Base-by-base conservation (phyloP, 2,329 filamentous ascomycete genomes). In the Pseudomassariella vexata region DNA sequence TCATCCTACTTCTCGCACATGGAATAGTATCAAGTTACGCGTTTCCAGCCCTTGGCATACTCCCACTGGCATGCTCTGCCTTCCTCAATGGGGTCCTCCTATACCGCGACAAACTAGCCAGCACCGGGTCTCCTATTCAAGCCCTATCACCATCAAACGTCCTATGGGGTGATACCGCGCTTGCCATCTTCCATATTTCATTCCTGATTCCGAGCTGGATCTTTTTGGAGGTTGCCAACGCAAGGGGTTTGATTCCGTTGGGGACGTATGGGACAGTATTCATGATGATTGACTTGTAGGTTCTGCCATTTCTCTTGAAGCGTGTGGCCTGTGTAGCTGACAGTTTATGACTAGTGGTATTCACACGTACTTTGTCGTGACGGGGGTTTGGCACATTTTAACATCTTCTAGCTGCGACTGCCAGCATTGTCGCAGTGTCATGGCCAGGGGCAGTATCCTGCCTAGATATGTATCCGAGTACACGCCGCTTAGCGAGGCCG, bases 231-330 rank as follows among this genome's bases (percentile, higher is more conserved):
- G 8, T 17, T 18, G 3, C 7, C 8, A 6, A 12, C 7, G 5
- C 14, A 6, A 9, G 8, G 11, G 17, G 28, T 11, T 3, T 4
- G 18, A 20, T 7, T 7, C 11, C 22, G 6, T 6, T 29, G 28
- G 28, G 28, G n/a, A 29, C 28, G 28, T 29, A 29, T 9, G 18
- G 28, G 7, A 29, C 28, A 2, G 28, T 29, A 14, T 29, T 29
- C 5, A 21, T 29, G 28, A 29, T 29, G 28, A 10, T 21, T 12
- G 28, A 29, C n/a, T 29, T 19, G 28, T 29, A 7, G 17, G 28
- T 14, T 8, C 11, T n/a, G n/a, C n/a, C n/a, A n/a, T n/a, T n/a
- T n/a, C n/a, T n/a, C n/a, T n/a, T n/a, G n/a, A n/a, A n/a, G n/a
- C n/a, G n/a, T n/a, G n/a, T n/a, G n/a, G n/a, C n/a, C n/a, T n/a